phyloP scores from a whole-genome alignment of 257 asterid genomes.

The Leptodermis oblonga region DNA sequence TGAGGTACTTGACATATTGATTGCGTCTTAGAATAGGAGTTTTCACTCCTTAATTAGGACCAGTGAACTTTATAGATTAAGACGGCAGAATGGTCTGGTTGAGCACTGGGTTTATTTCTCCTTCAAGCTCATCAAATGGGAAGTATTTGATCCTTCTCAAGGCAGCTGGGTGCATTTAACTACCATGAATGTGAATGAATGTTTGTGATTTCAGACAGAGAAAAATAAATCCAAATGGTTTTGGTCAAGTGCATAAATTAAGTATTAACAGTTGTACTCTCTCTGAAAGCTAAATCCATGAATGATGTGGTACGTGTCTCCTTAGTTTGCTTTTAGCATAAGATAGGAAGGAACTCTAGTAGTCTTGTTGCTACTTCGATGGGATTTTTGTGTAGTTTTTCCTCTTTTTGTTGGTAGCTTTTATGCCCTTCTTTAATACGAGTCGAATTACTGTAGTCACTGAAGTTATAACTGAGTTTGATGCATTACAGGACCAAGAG shows the following conservation, averaged over 20 bases:
- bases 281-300: background rate
- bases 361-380: background rate
- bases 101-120: conserved; percentile 99
- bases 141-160: conserved; percentile 80
- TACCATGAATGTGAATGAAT: conserved; percentile 58
- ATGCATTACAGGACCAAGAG: conserved; percentile 46
- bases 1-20: conserved; percentile 37
- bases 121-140: conserved; percentile 93
- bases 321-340: background rate
- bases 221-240: too few species aligned
- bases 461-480: conserved; percentile 3
- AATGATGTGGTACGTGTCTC: background rate
- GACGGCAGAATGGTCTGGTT: conserved; percentile 53
- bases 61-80: conserved; percentile 64
- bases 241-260: background rate
- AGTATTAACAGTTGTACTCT: background rate
- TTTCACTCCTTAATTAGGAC: conserved; percentile 66
- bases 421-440: background rate
- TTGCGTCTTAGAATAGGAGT: conserved; percentile 62
- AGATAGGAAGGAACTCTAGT: background rate
- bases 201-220: conserved; percentile 74
- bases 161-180: conserved; percentile 93
- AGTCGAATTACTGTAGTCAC: background rate
- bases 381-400: background rate
- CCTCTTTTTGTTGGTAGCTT: background rate